These are phyloP conservation scores for Akebia trifoliata DNA, from an alignment of 164 flowering plant genomes.

Conservation along the genomic window DNA sequence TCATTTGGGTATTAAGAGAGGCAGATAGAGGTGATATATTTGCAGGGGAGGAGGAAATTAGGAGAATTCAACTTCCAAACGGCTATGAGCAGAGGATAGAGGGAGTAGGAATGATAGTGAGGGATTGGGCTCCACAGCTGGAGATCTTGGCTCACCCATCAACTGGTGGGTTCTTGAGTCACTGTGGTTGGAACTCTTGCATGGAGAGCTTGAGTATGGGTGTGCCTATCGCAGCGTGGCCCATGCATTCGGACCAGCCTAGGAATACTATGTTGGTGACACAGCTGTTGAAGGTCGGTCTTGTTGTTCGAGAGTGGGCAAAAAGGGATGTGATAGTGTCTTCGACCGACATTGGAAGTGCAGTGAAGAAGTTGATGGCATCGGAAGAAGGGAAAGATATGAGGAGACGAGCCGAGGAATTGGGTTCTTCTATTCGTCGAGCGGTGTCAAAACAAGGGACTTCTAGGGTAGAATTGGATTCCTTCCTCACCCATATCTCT, in stretches of 20 bases:
- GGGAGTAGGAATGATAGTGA: slow-evolving; percentile 29
- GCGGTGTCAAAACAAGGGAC: background rate
- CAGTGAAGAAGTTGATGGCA: background rate
- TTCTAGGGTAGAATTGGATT: background rate
- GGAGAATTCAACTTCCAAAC: slow-evolving; percentile 27
- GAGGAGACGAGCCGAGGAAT: background rate
- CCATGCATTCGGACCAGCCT: slow-evolving; percentile 78
- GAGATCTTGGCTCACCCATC: slow-evolving; percentile 37
- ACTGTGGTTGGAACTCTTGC: slow-evolving; percentile 61
- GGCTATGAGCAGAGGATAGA: slow-evolving; percentile 42
- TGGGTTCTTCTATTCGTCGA: background rate
- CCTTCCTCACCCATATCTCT: slow-evolving; percentile 4
- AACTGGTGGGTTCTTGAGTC: slow-evolving; percentile 51
- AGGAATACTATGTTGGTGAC: slow-evolving; percentile 40
- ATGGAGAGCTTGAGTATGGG: slow-evolving; percentile 49
- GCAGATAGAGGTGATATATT: slow-evolving; percentile 49
- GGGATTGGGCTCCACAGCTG: slow-evolving; percentile 52
- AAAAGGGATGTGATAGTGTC: slow-evolving; percentile 17
- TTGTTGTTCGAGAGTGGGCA: slow-evolving; percentile 39
- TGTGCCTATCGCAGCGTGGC: slow-evolving; percentile 65
- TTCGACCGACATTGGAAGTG: background rate
- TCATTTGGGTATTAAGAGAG: slow-evolving; percentile 63
- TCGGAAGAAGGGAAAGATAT: slow-evolving; percentile 5
- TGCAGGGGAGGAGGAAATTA: background rate
- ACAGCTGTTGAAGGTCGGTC: slow-evolving; percentile 35